phyloP scores from a whole-genome alignment of 805 yeast genomes.

The Metschnikowia colocasiae region DNA sequence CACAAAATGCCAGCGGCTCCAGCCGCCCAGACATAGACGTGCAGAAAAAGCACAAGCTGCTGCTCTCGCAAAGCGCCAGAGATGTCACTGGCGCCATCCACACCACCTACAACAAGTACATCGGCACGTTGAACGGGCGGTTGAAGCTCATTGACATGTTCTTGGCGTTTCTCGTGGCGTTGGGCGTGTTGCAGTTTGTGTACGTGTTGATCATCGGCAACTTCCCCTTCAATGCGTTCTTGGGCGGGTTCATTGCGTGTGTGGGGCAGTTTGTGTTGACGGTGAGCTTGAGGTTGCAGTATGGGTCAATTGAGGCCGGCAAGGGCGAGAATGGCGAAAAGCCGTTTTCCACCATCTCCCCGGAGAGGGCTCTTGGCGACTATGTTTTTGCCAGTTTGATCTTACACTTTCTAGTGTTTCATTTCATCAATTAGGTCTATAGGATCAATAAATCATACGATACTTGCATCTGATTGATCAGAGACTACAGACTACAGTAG shows the following conservation, averaged over 20 bases:
- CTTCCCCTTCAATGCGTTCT: conserved; percentile 95
- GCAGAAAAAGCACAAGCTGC: conserved; percentile 4
- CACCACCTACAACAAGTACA: conserved; percentile 35
- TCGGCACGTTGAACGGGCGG: conserved; percentile 38
- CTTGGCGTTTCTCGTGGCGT: conserved; percentile 63
- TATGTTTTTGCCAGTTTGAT: conserved; percentile 81
- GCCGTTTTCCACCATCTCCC: conserved; percentile 20
- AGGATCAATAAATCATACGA: background rate
- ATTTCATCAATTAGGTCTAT: conserved; percentile 72
- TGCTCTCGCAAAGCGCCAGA: conserved; percentile 14
- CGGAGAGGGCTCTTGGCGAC: conserved; percentile 77
- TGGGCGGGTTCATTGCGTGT: conserved; percentile 87
- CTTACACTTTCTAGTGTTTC: conserved; percentile 83
- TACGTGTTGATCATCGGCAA: conserved; percentile 77
- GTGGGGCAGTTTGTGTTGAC: conserved; percentile 95
- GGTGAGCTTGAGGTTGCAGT: conserved; percentile 76
- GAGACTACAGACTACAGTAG: too few species aligned
- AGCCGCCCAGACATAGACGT: conserved; percentile 2
- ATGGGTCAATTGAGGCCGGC: conserved; percentile 17
- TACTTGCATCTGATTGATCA: too few species aligned
- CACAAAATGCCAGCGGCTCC: background rate
- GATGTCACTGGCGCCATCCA: conserved; percentile 30
- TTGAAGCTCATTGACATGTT: conserved; percentile 73
- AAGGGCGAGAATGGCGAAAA: background rate
- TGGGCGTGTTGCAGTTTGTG: conserved; percentile 75